A percentile compares a stretch with the other conserved stretches of the same genome.
Conservation (phyloP, 306 rosid species). For the Rosa multiflora region DNA sequence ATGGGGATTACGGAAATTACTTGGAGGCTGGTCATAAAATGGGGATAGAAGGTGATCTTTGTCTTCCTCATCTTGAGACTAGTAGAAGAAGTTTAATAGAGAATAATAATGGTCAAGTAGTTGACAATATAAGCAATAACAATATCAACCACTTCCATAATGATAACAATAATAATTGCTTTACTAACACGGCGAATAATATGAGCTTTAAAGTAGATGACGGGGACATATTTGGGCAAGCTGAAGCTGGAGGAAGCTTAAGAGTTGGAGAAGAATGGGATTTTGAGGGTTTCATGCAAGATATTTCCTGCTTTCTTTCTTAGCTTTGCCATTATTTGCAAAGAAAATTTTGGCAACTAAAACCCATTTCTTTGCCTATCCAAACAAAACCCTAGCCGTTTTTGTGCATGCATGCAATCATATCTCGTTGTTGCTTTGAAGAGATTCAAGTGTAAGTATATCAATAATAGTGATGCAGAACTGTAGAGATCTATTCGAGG, state of each 20-base stretch:
- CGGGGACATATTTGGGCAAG: slow-evolving; percentile 43
- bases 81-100: slow-evolving; percentile 27
- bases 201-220: slow-evolving; percentile 40
- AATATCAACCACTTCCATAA: slow-evolving; percentile 49
- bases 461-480: slow-evolving; percentile 39
- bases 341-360: slow-evolving; percentile 14
- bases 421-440: not conserved
- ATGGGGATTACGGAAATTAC: slow-evolving; percentile 41
- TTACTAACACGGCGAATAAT: slow-evolving; percentile 38
- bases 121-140: slow-evolving; percentile 40
- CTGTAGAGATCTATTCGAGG: slow-evolving; percentile 21
- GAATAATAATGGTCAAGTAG: slow-evolving; percentile 31
- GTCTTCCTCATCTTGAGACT: slow-evolving; percentile 63
- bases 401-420: not conserved
- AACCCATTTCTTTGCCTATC: not conserved
- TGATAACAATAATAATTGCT: slow-evolving; percentile 48
- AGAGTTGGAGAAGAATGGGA: slow-evolving; percentile 86
- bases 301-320: slow-evolving; percentile 62
- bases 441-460: not conserved
- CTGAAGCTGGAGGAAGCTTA: slow-evolving; percentile 50
- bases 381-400: not conserved
- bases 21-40: slow-evolving; percentile 41
- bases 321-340: slow-evolving; percentile 13
- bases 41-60: slow-evolving; percentile 51
- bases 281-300: slow-evolving; percentile 84